Conservation (phyloP, 2,329 filamentous ascomycete genomes). For the Tolypocladium ovalisporum region DNA sequence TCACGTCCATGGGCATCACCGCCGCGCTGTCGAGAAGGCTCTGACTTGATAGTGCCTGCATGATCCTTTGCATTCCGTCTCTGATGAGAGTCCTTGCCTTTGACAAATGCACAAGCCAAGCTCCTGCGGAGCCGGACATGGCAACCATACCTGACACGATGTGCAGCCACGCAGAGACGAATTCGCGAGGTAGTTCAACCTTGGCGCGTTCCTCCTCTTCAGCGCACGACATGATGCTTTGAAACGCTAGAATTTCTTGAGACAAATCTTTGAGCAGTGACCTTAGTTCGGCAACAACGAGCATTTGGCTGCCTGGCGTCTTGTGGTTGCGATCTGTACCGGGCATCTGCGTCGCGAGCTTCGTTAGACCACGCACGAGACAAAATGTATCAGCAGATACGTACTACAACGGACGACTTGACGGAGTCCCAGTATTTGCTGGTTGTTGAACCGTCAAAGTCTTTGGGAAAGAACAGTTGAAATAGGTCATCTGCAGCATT, state of each 20-base stretch:
- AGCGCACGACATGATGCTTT: slow-evolving; percentile 16
- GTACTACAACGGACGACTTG: slow-evolving; percentile 16
- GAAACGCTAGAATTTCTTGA: slow-evolving; percentile 15
- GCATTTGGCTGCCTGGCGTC: neutral
- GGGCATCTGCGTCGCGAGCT: slow-evolving; percentile 3
- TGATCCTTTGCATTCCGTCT: slow-evolving; percentile 23
- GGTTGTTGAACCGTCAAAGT: slow-evolving; percentile 24
- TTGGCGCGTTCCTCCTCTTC: slow-evolving; percentile 14
- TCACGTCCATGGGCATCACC: slow-evolving; percentile 30
- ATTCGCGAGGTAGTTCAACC: slow-evolving; percentile 21
- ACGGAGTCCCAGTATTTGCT: slow-evolving; percentile 34
- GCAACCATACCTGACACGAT: slow-evolving; percentile 25
- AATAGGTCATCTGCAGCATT: slow-evolving; percentile 29
- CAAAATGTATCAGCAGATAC: neutral
- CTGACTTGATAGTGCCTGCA: slow-evolving; percentile 19
- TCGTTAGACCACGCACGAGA: neutral
- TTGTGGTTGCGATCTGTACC: slow-evolving; percentile 4
- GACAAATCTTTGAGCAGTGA: slow-evolving; percentile 11
- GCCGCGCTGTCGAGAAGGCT: slow-evolving; percentile 23
- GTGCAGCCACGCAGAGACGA: slow-evolving; percentile 31
- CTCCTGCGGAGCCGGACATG: slow-evolving; percentile 8
- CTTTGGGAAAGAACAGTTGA: slow-evolving; percentile 28
- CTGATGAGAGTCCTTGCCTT: slow-evolving; percentile 19
- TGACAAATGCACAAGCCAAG: slow-evolving; percentile 18
- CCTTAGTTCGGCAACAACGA: slow-evolving; percentile 1